Evolutionary conservation across 352 stramenopile genomes (phyloP), one percentile per base, ranked within the genome.

Genomic region (Globisporangium cystogenes): DNA sequence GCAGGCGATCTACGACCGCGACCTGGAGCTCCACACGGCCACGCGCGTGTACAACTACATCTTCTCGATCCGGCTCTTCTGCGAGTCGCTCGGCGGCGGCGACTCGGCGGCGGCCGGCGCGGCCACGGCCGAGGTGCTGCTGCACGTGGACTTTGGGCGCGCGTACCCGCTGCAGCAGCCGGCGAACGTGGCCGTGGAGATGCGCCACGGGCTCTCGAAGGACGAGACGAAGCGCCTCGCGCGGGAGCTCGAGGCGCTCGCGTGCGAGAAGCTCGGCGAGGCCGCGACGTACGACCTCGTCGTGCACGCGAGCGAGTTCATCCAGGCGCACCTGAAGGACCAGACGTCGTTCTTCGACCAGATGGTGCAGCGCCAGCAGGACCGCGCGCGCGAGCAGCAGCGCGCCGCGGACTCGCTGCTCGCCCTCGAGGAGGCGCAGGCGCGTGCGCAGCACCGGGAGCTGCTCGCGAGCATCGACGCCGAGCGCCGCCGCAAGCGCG

Each of bases 331-430:
- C 56, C 51, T 89, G 20, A 90, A 91, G 46, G 77, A 91, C 64
- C 79, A 89, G 66, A 86, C 76, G 52, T 90, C 78, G 23, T 93
- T 95, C 66, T 93, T 92, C 21, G 85, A 95, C 42, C 79, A 93
- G 53, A 95, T 95, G 85, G 73, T 93, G 24, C 81, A 88, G 39
- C 68, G 82, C 16, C 80, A 95, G 57, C 76, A 95, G 29, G 69
- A 90, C 18, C 54, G 47, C 18, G 77, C 89, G 53, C 72, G 65
- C 1, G 65, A 82, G 56, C 57, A 86, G 50, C 87, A 90, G 51
- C 70, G 68, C 45, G 76, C 72, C 26, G 67, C 90, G 55, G 70
- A 87, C 44, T 60, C 69, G 29, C 47, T 79, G 29, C 58, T 64
- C 39, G 65, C 83, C 51, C 65, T 78, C 16, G 67, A 91, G 48